Percentiles rank a stretch among this genome's conserved stretches.
These are phyloP conservation scores for Pulicaria dysenterica DNA, from an alignment of 129 eudicot genomes.

Conservation along the genomic window DNA sequence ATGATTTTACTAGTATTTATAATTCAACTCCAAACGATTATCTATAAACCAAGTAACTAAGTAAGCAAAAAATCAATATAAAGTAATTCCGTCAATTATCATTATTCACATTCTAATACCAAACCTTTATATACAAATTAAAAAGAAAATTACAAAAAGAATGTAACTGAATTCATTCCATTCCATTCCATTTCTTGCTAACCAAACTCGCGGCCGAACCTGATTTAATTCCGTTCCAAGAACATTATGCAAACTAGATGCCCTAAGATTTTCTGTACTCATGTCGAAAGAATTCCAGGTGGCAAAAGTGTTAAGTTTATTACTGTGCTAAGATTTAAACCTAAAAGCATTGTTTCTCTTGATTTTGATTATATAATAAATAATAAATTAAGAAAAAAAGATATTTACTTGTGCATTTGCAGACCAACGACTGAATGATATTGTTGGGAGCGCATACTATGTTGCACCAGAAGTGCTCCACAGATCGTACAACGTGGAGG, in stretches of 20 bases:
- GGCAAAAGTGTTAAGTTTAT: background rate
- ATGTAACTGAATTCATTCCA: background rate
- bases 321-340: background rate
- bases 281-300: background rate
- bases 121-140: background rate
- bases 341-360: background rate
- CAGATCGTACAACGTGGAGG: constrained; percentile 85
- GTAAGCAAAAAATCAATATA: background rate
- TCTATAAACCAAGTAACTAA: background rate
- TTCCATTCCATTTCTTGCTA: background rate
- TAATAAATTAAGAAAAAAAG: constrained; percentile 36
- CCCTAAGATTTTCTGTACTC: background rate
- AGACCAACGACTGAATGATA: constrained; percentile 91
- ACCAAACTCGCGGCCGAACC: background rate
- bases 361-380: too few relatives aligned
- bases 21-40: background rate
- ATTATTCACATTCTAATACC: background rate
- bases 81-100: background rate
- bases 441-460: constrained; percentile 98
- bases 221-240: too few relatives aligned
- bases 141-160: background rate
- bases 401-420: constrained; percentile 31
- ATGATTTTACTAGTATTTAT: background rate
- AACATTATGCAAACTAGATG: too few relatives aligned
- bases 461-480: constrained; percentile 99